Evolutionary conservation across 2,329 filamentous ascomycete species (phyloP).

Genomic region (Bipolaris victoriae): DNA sequence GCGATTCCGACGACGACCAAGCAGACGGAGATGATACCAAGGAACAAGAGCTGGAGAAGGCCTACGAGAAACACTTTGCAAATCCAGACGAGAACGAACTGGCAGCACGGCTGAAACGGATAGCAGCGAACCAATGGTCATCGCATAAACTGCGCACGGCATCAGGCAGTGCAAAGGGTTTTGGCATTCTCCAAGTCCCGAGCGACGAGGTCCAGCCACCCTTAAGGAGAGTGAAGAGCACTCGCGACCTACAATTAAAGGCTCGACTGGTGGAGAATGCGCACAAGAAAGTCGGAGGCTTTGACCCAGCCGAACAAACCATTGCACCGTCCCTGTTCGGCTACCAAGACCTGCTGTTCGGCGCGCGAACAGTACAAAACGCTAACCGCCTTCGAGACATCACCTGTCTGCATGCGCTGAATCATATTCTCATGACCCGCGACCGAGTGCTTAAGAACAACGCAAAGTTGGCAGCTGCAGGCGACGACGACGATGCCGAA

Average conservation of each 20-base stretch:
- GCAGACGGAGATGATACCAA: slow-evolving; percentile 45
- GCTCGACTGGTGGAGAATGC: slow-evolving; percentile 40
- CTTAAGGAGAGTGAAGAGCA: slow-evolving; percentile 29
- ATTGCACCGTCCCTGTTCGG: slow-evolving; percentile 77
- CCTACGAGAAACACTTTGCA: slow-evolving; percentile 82
- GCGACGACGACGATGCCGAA: slow-evolving; percentile 68
- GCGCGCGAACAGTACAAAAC: slow-evolving; percentile 72
- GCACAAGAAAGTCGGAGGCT: slow-evolving; percentile 49
- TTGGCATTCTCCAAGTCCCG: slow-evolving; percentile 36
- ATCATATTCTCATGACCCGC: slow-evolving; percentile 92
- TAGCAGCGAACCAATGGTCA: slow-evolving; percentile 58
- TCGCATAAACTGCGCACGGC: slow-evolving; percentile 45
- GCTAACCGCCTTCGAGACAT: slow-evolving; percentile 72
- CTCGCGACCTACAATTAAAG: slow-evolving; percentile 43
- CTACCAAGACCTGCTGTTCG: slow-evolving; percentile 82
- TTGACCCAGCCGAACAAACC: slow-evolving; percentile 68
- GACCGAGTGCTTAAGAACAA: slow-evolving; percentile 94
- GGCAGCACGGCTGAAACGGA: slow-evolving; percentile 56
- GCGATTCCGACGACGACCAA: slow-evolving; percentile 23
- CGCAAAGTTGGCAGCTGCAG: slow-evolving; percentile 72
- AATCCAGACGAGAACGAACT: slow-evolving; percentile 68
- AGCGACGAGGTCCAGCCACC: slow-evolving; percentile 25
- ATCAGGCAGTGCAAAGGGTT: slow-evolving; percentile 27
- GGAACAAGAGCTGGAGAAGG: slow-evolving; percentile 58
- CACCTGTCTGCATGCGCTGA: slow-evolving; percentile 81